Percentiles rank a stretch among this genome's conserved stretches.
Evolutionary conservation across 2,329 filamentous ascomycete genomes (phyloP).

Genomic region (Beauveria rudraprayagi): DNA sequence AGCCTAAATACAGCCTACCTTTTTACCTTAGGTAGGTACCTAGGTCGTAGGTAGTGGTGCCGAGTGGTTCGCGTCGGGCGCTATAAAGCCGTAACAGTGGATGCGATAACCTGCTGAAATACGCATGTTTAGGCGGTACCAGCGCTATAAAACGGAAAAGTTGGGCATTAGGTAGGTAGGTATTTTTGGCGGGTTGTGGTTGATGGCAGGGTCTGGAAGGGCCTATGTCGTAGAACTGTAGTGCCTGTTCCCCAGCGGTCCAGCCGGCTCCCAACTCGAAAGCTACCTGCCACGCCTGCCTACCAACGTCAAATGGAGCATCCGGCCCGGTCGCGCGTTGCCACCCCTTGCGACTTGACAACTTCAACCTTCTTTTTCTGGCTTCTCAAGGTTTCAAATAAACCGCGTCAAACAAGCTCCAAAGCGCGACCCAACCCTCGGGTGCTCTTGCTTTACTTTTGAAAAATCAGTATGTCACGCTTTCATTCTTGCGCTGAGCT

Average conservation of each 20-base stretch:
- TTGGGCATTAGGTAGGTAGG: not conserved
- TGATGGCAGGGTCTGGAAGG: not conserved
- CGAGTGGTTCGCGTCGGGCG: not conserved
- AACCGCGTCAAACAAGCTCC: slow-evolving; percentile 6
- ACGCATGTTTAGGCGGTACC: not conserved
- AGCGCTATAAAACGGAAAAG: not conserved
- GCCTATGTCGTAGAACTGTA: not conserved
- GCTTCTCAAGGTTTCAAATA: not conserved
- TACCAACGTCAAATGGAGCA: not conserved
- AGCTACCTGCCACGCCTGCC: not conserved
- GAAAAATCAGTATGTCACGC: not conserved
- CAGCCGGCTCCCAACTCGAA: not conserved
- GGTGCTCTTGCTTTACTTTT: not conserved
- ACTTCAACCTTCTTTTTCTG: not conserved
- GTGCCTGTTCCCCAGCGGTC: not conserved
- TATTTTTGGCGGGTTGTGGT: no score
- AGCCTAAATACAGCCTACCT: not conserved
- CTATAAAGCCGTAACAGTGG: not conserved
- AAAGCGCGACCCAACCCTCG: slow-evolving; percentile 3
- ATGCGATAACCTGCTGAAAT: not conserved
- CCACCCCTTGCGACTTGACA: slow-evolving; percentile 8
- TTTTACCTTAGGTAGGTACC: no score
- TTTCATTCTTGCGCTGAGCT: not conserved
- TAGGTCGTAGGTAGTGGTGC: not conserved
- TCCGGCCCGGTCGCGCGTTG: not conserved